These are phyloP conservation scores for Salix viminalis DNA, from an alignment of 345 rosid species.

Conservation along the genomic window DNA sequence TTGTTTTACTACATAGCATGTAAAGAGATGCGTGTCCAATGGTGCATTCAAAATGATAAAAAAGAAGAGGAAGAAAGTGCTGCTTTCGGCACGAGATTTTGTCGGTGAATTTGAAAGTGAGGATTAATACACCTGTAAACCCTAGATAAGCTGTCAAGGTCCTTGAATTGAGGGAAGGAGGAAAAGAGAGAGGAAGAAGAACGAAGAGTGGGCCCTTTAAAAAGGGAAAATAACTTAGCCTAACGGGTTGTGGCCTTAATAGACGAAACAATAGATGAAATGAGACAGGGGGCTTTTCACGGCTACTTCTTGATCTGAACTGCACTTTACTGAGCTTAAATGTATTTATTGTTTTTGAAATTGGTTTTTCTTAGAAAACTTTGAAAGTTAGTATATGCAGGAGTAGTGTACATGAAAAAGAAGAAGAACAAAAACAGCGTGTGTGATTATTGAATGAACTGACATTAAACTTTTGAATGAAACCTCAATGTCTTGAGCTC, in stretches of 20 bases:
- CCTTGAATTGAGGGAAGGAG: neutral
- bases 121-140: neutral
- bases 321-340: no score
- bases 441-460: no score
- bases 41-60: no score
- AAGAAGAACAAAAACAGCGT: no score
- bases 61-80: neutral
- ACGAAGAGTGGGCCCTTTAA: neutral
- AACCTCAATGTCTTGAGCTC: no score
- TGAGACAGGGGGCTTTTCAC: neutral
- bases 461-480: no score
- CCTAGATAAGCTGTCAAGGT: neutral
- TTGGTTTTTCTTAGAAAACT: no score
- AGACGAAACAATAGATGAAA: neutral
- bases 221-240: neutral
- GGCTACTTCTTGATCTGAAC: no score
- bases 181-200: neutral
- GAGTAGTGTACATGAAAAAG: no score
- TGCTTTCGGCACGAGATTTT: neutral
- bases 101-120: neutral
- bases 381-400: no score
- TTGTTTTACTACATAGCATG: no score
- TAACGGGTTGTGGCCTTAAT: neutral
- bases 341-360: no score
- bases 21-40: neutral